A percentile compares a stretch with the other conserved stretches of the same genome.
Evolutionary conservation across 1,284 basidiomycete species (phyloP).

Genomic region (Vanrija sp.): DNA sequence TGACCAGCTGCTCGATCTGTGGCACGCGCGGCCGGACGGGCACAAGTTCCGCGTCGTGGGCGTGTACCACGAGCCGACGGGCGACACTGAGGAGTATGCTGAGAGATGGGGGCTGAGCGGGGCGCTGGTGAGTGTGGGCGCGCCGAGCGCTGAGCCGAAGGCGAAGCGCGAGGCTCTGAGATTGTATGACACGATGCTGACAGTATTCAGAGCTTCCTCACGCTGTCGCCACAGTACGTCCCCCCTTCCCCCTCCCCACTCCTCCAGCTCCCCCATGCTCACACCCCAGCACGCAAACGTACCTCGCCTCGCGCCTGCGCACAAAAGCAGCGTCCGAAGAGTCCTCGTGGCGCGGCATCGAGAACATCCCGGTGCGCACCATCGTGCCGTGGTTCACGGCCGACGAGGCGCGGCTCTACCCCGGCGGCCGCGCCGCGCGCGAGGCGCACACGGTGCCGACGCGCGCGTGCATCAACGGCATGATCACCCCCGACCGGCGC

Average conservation of each 20-base stretch:
- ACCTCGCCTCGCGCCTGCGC: not conserved
- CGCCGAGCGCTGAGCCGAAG: not conserved
- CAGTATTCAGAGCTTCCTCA: not conserved
- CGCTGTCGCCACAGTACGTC: not conserved
- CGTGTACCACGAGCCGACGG: slow-evolving; percentile 3
- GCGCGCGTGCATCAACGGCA: slow-evolving; percentile 1
- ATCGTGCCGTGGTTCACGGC: slow-evolving; percentile 1
- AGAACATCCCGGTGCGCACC: slow-evolving; percentile 1
- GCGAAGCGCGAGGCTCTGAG: not conserved
- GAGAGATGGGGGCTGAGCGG: not conserved
- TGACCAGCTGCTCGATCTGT: not conserved
- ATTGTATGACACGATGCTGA: not conserved
- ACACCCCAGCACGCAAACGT: not conserved
- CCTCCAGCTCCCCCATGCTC: not conserved
- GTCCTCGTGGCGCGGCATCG: not conserved
- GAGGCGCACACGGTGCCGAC: not conserved
- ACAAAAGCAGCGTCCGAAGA: not conserved
- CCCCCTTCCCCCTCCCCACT: not conserved
- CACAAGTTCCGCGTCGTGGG: slow-evolving; percentile 1
- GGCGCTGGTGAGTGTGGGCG: not conserved
- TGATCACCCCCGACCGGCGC: not conserved
- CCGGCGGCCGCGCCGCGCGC: not conserved
- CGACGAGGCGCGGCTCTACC: not conserved
- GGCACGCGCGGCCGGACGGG: not conserved
- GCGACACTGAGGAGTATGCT: not conserved